Conservation (phyloP, 2,329 filamentous ascomycete genomes). For the Fusarium sp. region DNA sequence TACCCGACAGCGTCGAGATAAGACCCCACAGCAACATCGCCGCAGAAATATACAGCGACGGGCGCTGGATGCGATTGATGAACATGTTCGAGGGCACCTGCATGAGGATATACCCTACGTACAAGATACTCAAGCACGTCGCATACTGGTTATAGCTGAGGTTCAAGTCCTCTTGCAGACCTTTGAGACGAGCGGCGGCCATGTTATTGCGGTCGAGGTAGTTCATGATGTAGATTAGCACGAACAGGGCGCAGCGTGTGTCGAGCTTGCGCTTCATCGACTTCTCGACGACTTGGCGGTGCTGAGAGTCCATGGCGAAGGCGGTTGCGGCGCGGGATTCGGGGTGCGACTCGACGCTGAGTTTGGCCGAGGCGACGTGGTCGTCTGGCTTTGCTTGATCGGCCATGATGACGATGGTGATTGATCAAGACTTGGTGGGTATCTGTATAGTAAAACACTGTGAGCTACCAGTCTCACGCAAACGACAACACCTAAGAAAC, state of each 20-base stretch:
- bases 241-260: conserved; percentile 71
- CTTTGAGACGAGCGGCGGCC: conserved; percentile 71
- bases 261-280: conserved; percentile 77
- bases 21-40: conserved; percentile 70
- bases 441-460: neutral
- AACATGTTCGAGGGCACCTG: conserved; percentile 68
- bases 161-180: conserved; percentile 68
- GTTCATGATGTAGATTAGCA: conserved; percentile 80
- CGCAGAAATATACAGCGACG: conserved; percentile 60
- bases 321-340: conserved; percentile 11
- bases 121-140: conserved; percentile 71
- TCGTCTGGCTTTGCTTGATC: conserved; percentile 23
- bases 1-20: conserved; percentile 66
- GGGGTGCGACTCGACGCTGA: conserved; percentile 29
- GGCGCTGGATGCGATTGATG: conserved; percentile 63
- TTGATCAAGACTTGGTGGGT: neutral
- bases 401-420: conserved; percentile 3
- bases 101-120: conserved; percentile 74
- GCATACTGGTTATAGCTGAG: conserved; percentile 69
- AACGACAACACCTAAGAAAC: neutral
- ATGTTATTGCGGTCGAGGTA: conserved; percentile 77
- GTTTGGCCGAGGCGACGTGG: conserved; percentile 26
- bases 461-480: conserved; percentile 9
- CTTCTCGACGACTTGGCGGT: conserved; percentile 68
- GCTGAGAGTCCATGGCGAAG: conserved; percentile 53